A percentile compares a stretch with the other conserved stretches of the same genome.
Conservation (phyloP, 1,284 basidiomycete genomes). For the Cutaneotrichosporon arboriforme region DNA sequence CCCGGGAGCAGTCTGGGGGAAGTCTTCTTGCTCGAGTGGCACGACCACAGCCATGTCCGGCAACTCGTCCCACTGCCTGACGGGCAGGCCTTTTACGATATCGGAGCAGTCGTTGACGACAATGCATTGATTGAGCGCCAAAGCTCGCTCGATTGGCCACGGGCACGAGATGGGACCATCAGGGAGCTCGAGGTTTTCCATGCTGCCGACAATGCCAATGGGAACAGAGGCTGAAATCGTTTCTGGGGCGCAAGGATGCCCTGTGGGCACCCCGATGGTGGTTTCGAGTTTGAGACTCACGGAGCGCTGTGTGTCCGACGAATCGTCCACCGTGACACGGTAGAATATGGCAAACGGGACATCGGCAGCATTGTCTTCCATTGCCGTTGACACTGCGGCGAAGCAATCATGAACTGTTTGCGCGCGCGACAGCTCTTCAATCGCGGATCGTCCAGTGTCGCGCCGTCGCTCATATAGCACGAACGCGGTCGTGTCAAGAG, state of each 20-base stretch:
- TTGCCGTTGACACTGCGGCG: conserved; percentile 9
- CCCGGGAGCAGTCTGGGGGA: conserved; percentile 26
- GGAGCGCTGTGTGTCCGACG: not conserved
- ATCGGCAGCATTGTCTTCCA: conserved; percentile 19
- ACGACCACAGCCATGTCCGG: conserved; percentile 39
- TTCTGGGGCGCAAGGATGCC: conserved; percentile 14
- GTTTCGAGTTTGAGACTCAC: conserved; percentile 17
- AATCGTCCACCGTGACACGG: conserved; percentile 5
- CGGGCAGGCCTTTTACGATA: conserved; percentile 24
- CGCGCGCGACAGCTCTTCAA: conserved; percentile 14
- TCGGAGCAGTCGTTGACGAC: conserved; percentile 25
- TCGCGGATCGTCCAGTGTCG: conserved; percentile 13
- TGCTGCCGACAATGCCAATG: no score
- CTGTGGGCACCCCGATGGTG: conserved; percentile 18
- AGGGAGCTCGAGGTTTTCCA: no score
- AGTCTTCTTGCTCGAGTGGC: conserved; percentile 21
- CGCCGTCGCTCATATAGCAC: conserved; percentile 18
- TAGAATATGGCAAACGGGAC: conserved; percentile 26
- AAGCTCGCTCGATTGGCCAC: conserved; percentile 29
- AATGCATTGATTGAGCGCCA: conserved; percentile 22
- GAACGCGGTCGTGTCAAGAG: conserved; percentile 17
- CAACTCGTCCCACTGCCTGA: conserved; percentile 34
- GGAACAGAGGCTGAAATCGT: no score
- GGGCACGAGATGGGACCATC: not conserved
- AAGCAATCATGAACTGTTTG: conserved; percentile 13